Evolutionary conservation across 306 rosid genomes (phyloP).

Genomic region (Cicer arietinum): DNA sequence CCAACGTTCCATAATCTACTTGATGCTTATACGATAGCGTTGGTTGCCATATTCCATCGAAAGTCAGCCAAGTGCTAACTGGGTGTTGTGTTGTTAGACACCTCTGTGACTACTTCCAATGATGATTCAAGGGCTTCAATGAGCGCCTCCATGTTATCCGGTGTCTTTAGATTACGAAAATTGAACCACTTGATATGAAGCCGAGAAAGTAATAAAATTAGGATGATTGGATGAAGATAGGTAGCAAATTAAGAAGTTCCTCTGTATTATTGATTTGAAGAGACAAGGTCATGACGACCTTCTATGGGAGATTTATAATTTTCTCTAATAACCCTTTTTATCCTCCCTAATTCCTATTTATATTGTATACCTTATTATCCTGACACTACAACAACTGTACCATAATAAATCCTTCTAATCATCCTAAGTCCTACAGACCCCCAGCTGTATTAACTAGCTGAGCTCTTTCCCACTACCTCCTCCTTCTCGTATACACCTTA

Average conservation of each 20-base stretch:
- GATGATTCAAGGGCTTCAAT: background rate
- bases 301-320: background rate
- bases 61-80: background rate
- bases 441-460: background rate
- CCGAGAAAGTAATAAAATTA: background rate
- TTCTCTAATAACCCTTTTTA: background rate
- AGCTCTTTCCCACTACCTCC: conserved; percentile 5
- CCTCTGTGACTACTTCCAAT: conserved; percentile 1
- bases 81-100: background rate
- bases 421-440: background rate
- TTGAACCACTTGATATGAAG: background rate
- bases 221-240: conserved; percentile 2
- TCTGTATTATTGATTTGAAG: background rate
- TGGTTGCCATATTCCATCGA: background rate
- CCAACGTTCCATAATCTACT: background rate
- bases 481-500: background rate
- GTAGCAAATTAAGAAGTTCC: background rate
- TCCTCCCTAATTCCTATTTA: background rate
- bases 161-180: background rate
- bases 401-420: background rate
- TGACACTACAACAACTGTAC: background rate
- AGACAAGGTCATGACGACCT: background rate
- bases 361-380: background rate
- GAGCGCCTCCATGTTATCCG: background rate
- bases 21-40: background rate